phyloP scores from a whole-genome alignment of 768 basidiomycete species.

The Lactarius evosmus region DNA sequence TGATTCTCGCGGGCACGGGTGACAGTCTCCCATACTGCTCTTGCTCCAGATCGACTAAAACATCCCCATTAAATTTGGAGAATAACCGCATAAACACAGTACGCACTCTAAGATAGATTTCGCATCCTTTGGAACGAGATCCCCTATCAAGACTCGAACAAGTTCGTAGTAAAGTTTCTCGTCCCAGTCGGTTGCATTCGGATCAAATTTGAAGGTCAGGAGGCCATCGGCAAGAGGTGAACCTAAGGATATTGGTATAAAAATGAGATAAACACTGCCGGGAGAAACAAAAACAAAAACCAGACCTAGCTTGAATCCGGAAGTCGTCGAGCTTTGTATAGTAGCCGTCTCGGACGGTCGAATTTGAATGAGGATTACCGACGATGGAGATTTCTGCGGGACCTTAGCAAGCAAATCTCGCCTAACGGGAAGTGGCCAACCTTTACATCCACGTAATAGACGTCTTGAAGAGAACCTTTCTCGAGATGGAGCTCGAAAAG shows the following conservation, averaged over 20 bases:
- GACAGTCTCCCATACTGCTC: constrained; percentile 17
- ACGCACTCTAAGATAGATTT: constrained; percentile 17
- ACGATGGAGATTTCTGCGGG: background rate
- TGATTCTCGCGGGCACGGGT: constrained; percentile 2
- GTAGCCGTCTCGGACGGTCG: background rate
- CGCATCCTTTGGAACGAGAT: background rate
- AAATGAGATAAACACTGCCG: background rate
- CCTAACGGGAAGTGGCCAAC: background rate
- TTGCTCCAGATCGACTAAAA: constrained; percentile 17
- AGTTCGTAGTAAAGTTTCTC: background rate
- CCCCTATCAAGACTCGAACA: background rate
- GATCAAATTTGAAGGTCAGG: constrained; percentile 22
- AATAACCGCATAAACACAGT: background rate
- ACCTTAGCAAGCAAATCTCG: background rate
- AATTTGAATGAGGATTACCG: constrained; percentile 14
- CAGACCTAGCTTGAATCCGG: constrained; percentile 14
- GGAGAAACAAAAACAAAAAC: background rate
- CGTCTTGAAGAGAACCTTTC: background rate
- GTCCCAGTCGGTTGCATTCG: constrained; percentile 9
- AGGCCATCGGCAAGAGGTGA: background rate
- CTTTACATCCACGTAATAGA: constrained; percentile 14
- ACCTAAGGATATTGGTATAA: background rate
- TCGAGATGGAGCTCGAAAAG: constrained; percentile 14
- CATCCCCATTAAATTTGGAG: background rate
- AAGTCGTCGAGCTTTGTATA: background rate